Base-by-base conservation (phyloP, 2,329 filamentous ascomycete genomes). In the Colletotrichum paranaense region DNA sequence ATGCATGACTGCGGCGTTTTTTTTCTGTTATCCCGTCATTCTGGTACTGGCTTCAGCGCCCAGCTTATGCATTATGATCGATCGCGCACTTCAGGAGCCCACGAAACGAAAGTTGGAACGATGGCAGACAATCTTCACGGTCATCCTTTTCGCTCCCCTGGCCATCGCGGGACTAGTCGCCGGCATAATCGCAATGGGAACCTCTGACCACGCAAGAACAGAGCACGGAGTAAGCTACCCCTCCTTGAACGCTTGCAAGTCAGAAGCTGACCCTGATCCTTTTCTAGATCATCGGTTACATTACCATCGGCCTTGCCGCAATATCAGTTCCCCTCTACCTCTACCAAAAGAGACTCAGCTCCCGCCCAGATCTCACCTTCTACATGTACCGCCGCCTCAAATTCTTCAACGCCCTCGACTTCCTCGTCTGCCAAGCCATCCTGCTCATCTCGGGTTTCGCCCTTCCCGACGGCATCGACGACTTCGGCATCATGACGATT, bases 401-500 rank as follows among this genome's bases (percentile, higher is more conserved):
- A 35, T 8, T 73, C 6, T 55, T 73, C 67, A 70, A 73, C 22
- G 67, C n/a, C 9, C 7, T 65, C 2, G 70, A 73, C 60, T 73
- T 73, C 28, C 26, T 65, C 26, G 28, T 73, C 22, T 73, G 70
- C 46, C 70, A 73, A 16, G 46, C 70, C 16, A 73, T 73, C 26
- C 56, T 73, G 7, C 26, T 73, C n/a, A 73, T 73, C 52, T 73
- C 70, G 4, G 70, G 70, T 30, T 73, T 73, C 6, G 60, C 70
- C 28, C 70, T 73, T 19, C 70, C 70, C 24, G 70, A 70, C 12
- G 70, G 70, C 28, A 73, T 73, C 22, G 70, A 73, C 32, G 70
- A 73, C 19, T 70, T 73, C 24, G 70, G 66, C 1, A 56, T 70
- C 22, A 70, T 73, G 66, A 65, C 70, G 4, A 24, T 73, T 1